Evolutionary conservation across 176 grass and related monocot genomes (phyloP).

Genomic region (Dendrocalamus sinicus): DNA sequence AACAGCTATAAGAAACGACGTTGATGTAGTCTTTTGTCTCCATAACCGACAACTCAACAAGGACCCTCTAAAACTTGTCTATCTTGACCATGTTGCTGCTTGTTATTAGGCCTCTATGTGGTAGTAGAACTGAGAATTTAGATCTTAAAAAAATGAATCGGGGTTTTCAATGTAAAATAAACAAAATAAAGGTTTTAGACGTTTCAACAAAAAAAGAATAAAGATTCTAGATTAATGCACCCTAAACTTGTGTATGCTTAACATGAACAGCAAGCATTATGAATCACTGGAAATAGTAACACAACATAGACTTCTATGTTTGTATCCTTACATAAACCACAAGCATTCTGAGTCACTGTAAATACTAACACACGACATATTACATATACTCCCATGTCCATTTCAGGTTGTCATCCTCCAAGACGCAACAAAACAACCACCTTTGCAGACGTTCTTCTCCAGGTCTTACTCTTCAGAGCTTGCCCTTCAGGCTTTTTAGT

Average conservation of each 20-base stretch:
- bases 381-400: not conserved
- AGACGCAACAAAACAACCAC: not conserved
- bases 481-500: not conserved
- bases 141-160: not conserved
- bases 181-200: not conserved
- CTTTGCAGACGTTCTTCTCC: not conserved
- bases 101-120: not conserved
- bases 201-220: not conserved
- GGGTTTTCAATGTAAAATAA: not conserved
- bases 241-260: not conserved
- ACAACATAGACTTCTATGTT: not conserved
- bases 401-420: not conserved
- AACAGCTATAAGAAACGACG: slow-evolving; percentile 8
- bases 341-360: not conserved
- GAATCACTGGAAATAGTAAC: slow-evolving; percentile 8
- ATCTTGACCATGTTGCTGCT: not conserved
- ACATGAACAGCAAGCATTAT: not conserved
- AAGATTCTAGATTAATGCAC: not conserved
- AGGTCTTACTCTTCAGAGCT: slow-evolving; percentile 4
- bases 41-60: not conserved
- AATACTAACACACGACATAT: not conserved
- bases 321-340: not conserved
- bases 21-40: slow-evolving; percentile 24
- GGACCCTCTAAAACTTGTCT: not conserved
- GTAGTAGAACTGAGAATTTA: not conserved